These are phyloP conservation scores for Rhodotorula graminis DNA, from an alignment of 768 basidiomycete species.

Conservation along the genomic window DNA sequence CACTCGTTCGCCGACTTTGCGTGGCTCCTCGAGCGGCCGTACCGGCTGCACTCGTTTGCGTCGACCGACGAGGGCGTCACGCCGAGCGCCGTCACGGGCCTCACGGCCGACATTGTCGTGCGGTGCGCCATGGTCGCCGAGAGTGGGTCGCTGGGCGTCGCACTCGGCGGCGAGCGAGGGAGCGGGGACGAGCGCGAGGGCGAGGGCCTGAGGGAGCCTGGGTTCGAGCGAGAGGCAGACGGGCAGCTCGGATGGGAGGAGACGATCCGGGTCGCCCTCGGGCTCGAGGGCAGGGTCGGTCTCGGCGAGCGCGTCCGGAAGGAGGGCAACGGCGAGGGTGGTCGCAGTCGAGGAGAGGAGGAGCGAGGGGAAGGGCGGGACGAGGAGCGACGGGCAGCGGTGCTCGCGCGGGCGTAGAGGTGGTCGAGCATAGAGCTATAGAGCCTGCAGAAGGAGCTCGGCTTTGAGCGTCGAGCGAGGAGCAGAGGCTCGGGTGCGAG, in stretches of 20 bases:
- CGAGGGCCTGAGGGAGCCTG: background rate
- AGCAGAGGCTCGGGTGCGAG: no score
- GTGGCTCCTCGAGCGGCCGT: conserved; percentile 29
- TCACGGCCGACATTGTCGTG: conserved; percentile 41
- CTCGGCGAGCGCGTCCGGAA: background rate
- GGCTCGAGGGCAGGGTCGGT: conserved; percentile 7
- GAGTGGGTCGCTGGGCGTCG: background rate
- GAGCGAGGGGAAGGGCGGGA: no score
- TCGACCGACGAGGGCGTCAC: conserved; percentile 1
- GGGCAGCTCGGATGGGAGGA: conserved; percentile 34
- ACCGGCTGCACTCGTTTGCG: conserved; percentile 38
- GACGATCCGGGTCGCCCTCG: conserved; percentile 22
- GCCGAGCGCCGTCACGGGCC: conserved; percentile 31
- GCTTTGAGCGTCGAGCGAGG: no score
- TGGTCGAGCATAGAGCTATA: no score
- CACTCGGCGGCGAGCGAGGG: no score
- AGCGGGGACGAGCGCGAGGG: background rate
- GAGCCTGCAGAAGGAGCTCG: no score
- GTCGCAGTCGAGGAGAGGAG: background rate
- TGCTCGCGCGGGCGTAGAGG: no score
- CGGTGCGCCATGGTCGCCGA: conserved; percentile 9
- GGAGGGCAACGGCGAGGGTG: background rate
- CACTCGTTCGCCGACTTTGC: conserved; percentile 17
- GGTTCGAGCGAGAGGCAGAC: conserved; percentile 20
- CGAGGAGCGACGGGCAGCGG: no score